A percentile compares a stretch with the other conserved stretches of the same genome.
These are phyloP conservation scores for Jamesozyma spencerorum DNA, from an alignment of 805 yeast species.

Conservation along the genomic window DNA sequence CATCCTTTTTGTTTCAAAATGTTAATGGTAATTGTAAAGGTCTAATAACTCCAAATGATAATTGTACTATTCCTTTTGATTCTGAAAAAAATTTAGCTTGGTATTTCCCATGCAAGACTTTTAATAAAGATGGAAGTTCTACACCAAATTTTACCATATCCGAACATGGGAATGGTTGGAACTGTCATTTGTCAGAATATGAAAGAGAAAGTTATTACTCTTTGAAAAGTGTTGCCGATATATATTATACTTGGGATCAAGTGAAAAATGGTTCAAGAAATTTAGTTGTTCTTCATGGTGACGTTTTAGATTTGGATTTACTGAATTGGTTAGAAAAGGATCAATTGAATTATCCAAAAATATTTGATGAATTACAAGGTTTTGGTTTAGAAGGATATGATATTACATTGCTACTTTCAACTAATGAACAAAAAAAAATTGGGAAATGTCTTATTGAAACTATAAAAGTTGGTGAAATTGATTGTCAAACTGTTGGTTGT, in stretches of 20 bases:
- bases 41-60: slow-evolving; percentile 58
- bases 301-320: slow-evolving; percentile 73
- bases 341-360: slow-evolving; percentile 62
- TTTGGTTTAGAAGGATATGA: slow-evolving; percentile 64
- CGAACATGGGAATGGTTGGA: slow-evolving; percentile 72
- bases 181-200: slow-evolving; percentile 69
- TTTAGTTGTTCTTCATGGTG: slow-evolving; percentile 80
- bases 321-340: slow-evolving; percentile 63
- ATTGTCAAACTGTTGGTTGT: slow-evolving; percentile 86
- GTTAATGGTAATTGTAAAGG: slow-evolving; percentile 86
- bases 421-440: slow-evolving; percentile 53
- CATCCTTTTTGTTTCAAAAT: slow-evolving; percentile 76
- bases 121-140: slow-evolving; percentile 63
- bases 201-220: slow-evolving; percentile 65
- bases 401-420: slow-evolving; percentile 59
- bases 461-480: slow-evolving; percentile 80
- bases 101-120: slow-evolving; percentile 89
- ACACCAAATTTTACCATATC: slow-evolving; percentile 46
- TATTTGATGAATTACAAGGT: slow-evolving; percentile 56
- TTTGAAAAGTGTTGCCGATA: slow-evolving; percentile 57
- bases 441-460: slow-evolving; percentile 83
- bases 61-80: slow-evolving; percentile 63
- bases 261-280: slow-evolving; percentile 60
- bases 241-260: slow-evolving; percentile 87
- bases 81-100: slow-evolving; percentile 66